Percentiles rank a stretch among this genome's conserved stretches.
Evolutionary conservation across 805 yeast genomes (phyloP).

Genomic region (Wickerhamiella azyma): DNA sequence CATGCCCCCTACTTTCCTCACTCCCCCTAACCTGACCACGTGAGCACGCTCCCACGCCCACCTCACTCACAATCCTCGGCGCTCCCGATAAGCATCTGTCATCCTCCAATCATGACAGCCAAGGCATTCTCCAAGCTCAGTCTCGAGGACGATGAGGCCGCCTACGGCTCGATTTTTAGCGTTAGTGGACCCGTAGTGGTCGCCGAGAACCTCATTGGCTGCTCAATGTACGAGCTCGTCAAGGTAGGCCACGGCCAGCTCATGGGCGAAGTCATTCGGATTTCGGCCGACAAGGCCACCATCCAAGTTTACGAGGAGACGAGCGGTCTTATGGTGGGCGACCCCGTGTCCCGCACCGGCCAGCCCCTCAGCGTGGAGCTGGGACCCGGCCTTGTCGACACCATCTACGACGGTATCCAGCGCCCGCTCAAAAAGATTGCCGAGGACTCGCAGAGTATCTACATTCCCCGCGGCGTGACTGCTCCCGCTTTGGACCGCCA

Average conservation of each 20-base stretch:
- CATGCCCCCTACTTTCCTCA: too few species aligned
- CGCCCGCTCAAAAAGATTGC: slow-evolving; percentile 93
- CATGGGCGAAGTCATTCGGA: slow-evolving; percentile 97
- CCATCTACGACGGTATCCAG: slow-evolving; percentile 98
- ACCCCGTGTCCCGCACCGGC: slow-evolving; percentile 95
- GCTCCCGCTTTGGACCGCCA: slow-evolving; percentile 88
- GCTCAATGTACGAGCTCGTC: slow-evolving; percentile 99
- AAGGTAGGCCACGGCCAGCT: slow-evolving; percentile 93
- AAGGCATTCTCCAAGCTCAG: slow-evolving; percentile 80
- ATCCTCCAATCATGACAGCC: slow-evolving; percentile 13
- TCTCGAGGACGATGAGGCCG: slow-evolving; percentile 62
- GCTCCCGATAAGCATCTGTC: background rate
- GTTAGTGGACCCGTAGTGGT: slow-evolving; percentile 97
- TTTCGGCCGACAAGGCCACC: slow-evolving; percentile 91
- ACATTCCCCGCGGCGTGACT: slow-evolving; percentile 97
- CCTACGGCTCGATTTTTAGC: slow-evolving; percentile 70
- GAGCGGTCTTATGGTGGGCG: slow-evolving; percentile 98
- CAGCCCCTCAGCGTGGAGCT: slow-evolving; percentile 97
- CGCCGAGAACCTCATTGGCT: slow-evolving; percentile 98
- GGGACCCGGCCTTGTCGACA: slow-evolving; percentile 99
- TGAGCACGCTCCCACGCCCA: background rate
- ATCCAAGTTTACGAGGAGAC: slow-evolving; percentile 99
- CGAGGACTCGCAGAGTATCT: slow-evolving; percentile 77
- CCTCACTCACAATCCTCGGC: background rate
- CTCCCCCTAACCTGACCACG: too few species aligned